Evolutionary conservation across 2,329 filamentous ascomycete species (phyloP), one percentile per base, ranked within the genome.

Genomic region (Alternaria gaisen): DNA sequence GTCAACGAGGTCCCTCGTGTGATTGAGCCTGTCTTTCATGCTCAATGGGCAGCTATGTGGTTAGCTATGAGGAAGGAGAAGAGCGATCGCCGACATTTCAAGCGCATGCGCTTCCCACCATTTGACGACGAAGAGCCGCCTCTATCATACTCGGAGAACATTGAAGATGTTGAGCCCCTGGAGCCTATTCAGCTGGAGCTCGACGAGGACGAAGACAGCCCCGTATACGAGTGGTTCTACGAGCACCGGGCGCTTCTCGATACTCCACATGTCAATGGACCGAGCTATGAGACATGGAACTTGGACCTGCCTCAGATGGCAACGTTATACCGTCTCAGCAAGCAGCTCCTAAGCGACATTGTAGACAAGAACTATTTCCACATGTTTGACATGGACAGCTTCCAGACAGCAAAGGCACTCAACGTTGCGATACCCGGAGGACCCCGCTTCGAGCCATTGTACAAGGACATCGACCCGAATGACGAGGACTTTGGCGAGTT

Each of bases 31-130:
- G 92, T 99, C 4, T 99, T 97, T 80, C 94, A 97, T 77, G 95
- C 95, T 58, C 95, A 99, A 79, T 99, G 95, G 95, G 95, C 95
- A 12, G 97, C 94, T 56, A 99, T 99, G 95, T 99, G 95, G 95
- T 90, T 97, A 26, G 93, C 91, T 44, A 99, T 99, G 95, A 89
- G 95, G 72, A 91, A 96, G 72, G 95, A 99, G 78, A 99, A 99
- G 85, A 95, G 93, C 75, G 95, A 99, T 74, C 85, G 95, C 79
- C 85, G 94, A 75, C 88, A 98, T 71, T 99, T 99, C 85, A 99
- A 99, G 84, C 89, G 95, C 67, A 99, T 99, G 95, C 89, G 96
- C 70, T 99, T 99, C 72, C 95, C 95, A 18, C 96, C 96, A 0
- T 99, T 99, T 70, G 95, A 99, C 70, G 96, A 99, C 75, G 95